phyloP scores from a whole-genome alignment of 768 basidiomycete genomes.

The Udeniomyces megalosporus region DNA sequence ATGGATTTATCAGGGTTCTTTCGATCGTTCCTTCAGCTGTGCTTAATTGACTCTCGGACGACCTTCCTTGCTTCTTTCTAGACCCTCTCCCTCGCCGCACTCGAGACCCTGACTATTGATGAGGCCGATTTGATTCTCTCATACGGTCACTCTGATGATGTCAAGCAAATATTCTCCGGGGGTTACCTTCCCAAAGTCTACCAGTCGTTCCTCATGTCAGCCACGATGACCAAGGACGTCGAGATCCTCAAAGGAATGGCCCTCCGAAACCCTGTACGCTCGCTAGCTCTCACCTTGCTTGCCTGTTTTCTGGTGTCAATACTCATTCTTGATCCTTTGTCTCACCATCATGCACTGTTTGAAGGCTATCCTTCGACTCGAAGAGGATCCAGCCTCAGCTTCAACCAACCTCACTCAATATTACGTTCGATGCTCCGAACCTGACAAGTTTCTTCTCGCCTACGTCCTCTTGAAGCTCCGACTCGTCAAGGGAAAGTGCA shows the following conservation, averaged over 20 bases:
- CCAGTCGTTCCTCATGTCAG: slow-evolving; percentile 91
- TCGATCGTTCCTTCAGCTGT: too few relatives aligned
- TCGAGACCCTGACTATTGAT: slow-evolving; percentile 85
- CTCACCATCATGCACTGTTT: neutral
- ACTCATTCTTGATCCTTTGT: neutral
- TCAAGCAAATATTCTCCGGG: slow-evolving; percentile 44
- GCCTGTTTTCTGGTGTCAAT: neutral
- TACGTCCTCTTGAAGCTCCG: slow-evolving; percentile 94
- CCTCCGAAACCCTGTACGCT: slow-evolving; percentile 66
- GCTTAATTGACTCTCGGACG: neutral
- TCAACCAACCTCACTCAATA: slow-evolving; percentile 70
- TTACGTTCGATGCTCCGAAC: slow-evolving; percentile 69
- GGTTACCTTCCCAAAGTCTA: slow-evolving; percentile 60
- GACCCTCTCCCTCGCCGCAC: slow-evolving; percentile 46
- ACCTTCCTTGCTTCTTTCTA: slow-evolving; percentile 23
- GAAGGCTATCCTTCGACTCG: slow-evolving; percentile 68
- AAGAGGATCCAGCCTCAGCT: slow-evolving; percentile 65
- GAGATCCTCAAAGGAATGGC: slow-evolving; percentile 75
- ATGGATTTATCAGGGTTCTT: too few relatives aligned
- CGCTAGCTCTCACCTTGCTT: neutral
- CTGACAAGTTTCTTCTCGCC: slow-evolving; percentile 89
- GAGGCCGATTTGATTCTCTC: slow-evolving; percentile 95
- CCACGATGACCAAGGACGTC: slow-evolving; percentile 93
- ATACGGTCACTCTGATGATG: slow-evolving; percentile 78
- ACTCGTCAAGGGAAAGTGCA: slow-evolving; percentile 88